phyloP scores from a whole-genome alignment of 2,329 filamentous ascomycete genomes.

The Didymella pomorum region DNA sequence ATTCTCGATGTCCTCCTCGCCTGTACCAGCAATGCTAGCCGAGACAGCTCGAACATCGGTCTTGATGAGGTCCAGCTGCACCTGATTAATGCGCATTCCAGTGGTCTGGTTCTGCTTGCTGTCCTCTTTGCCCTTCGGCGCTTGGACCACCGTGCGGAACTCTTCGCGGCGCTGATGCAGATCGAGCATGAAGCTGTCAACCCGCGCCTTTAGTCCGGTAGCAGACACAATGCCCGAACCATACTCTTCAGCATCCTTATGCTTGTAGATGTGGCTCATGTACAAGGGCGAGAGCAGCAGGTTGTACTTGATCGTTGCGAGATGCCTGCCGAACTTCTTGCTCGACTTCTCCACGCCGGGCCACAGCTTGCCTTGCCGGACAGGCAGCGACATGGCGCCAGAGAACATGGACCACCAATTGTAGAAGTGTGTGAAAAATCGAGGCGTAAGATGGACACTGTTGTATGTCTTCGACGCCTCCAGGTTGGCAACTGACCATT shows the following conservation, averaged over 20 bases:
- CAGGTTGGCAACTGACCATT: constrained; percentile 80
- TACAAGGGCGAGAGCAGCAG: constrained; percentile 90
- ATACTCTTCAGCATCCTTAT: constrained; percentile 92
- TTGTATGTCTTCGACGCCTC: constrained; percentile 92
- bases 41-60: constrained; percentile 94
- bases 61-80: constrained; percentile 88
- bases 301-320: constrained; percentile 99
- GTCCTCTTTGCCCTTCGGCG: constrained; percentile 60
- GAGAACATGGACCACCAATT: constrained; percentile 98
- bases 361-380: constrained; percentile 91
- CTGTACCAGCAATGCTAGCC: constrained; percentile 84
- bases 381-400: constrained; percentile 90
- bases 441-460: constrained; percentile 89
- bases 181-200: constrained; percentile 98
- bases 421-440: constrained; percentile 98
- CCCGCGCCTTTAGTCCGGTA: constrained; percentile 93
- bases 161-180: constrained; percentile 93
- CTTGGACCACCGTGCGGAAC: constrained; percentile 82
- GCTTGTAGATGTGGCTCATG: constrained; percentile 97
- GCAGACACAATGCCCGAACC: constrained; percentile 81
- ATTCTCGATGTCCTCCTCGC: constrained; percentile 74
- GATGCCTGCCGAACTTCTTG: constrained; percentile 96
- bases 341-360: constrained; percentile 93
- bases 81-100: constrained; percentile 94
- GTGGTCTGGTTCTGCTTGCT: constrained; percentile 83